Base-by-base conservation (phyloP, 2,329 filamentous ascomycete genomes). In the Trichoderma sp. region DNA sequence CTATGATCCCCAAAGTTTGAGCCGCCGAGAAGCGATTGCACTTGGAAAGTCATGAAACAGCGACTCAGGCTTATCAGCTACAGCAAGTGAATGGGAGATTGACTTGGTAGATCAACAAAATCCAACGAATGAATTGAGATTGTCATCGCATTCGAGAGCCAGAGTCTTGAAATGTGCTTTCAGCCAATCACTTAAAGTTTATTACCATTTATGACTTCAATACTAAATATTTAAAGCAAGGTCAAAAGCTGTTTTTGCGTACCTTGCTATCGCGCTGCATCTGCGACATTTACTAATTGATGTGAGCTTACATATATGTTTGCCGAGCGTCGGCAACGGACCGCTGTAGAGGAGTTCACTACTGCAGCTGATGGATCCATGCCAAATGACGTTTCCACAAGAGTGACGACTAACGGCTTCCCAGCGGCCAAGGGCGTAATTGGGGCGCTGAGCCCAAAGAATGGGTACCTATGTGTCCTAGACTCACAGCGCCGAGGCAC, bases 11-110 rank as follows among this genome's bases (percentile, higher is more conserved):
- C 71, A 75, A 5, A 81, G 78, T 70, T 80, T 75, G 72, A 76
- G 80, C 6, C 77, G 83, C 27, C 78, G 75, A 60, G 80, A 84
- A 71, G 81, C 78, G 3, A 57, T 81, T 66, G 76, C 66, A 5
- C 33, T 43, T 3, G 56, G 14, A 6, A 68, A 53, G 5, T 53
- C 8, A 24, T 66, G 29, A 21, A 47, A 37, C 11, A 21, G n/a
- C n/a, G n/a, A n/a, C n/a, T n/a, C n/a, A n/a, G n/a, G 19, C 10
- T 24, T 49, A 43, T n/a, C 2, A 3, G 8, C 2, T 2, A 43
- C n/a, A n/a, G 40, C 40, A n/a, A 43, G 40, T 19, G 40, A 13
- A 49, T 13, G n/a, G 21, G 13, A 24, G 27, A 52, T 19, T 19
- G 7, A 14, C 10, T 16, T 19, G 19, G 6, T 43, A 43, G 16